A percentile compares a stretch with the other conserved stretches of the same genome.
These are phyloP conservation scores for Aspergillus tanneri DNA, from an alignment of 2,329 filamentous ascomycete species.

Conservation along the genomic window DNA sequence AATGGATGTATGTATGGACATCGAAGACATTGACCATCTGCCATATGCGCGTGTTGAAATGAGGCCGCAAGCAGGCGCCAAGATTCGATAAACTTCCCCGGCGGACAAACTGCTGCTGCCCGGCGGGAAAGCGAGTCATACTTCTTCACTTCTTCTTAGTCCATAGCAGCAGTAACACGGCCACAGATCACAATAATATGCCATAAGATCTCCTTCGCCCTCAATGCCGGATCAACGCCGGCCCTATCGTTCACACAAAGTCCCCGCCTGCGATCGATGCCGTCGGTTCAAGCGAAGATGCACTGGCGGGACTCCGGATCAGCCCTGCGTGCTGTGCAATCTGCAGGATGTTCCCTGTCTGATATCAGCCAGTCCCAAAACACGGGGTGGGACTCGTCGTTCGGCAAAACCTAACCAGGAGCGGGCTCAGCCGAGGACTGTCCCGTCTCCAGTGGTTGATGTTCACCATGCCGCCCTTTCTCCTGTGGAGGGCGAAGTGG, in stretches of 20 bases:
- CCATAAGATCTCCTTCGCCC: neutral
- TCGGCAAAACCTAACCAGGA: neutral
- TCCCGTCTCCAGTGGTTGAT: neutral
- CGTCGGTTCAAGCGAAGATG: conserved; percentile 22
- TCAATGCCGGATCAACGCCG: conserved; percentile 7
- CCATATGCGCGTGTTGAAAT: no score
- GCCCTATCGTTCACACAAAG: conserved; percentile 22
- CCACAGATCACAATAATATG: neutral
- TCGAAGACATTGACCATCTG: no score
- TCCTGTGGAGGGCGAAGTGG: neutral
- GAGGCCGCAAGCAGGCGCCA: no score
- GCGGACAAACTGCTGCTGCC: neutral
- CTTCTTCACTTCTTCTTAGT: neutral
- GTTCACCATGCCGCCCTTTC: neutral
- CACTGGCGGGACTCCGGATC: conserved; percentile 15
- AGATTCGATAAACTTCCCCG: no score
- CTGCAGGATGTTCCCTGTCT: conserved; percentile 19
- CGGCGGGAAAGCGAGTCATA: conserved; percentile 1
- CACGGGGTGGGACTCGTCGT: neutral
- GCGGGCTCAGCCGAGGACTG: neutral
- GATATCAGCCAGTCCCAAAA: conserved; percentile 6
- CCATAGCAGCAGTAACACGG: neutral
- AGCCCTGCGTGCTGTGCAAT: conserved; percentile 18
- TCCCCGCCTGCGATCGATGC: conserved; percentile 23
- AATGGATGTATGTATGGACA: neutral